Conservation (phyloP, 2,329 filamentous ascomycete genomes). For the Fusarium compactum region DNA sequence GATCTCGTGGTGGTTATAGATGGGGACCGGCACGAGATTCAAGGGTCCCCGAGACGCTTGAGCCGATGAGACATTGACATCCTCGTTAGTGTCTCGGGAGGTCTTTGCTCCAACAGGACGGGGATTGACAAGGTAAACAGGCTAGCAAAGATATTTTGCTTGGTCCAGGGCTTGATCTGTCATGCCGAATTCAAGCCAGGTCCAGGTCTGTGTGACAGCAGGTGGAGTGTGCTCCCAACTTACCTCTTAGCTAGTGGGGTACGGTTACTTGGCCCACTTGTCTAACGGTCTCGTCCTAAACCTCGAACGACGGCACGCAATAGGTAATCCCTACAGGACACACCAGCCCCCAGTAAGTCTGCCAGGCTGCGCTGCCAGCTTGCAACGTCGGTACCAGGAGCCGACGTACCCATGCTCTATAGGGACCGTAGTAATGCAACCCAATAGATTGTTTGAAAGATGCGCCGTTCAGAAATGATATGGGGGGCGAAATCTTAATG, state of each 20-base stretch:
- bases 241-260: constrained; percentile 25
- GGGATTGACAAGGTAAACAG: constrained; percentile 32
- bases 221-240: constrained; percentile 26
- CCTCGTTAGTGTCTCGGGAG: constrained; percentile 39
- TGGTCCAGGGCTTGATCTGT: constrained; percentile 38
- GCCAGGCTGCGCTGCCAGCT: constrained; percentile 17
- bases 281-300: constrained; percentile 30
- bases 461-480: neutral
- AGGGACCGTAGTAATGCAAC: neutral
- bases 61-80: constrained; percentile 36
- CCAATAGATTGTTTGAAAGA: neutral
- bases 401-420: constrained; percentile 36
- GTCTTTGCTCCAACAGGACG: constrained; percentile 36
- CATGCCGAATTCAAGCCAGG: constrained; percentile 39
- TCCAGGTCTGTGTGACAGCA: constrained; percentile 39
- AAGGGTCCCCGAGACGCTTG: constrained; percentile 28
- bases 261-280: constrained; percentile 25
- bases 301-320: constrained; percentile 39
- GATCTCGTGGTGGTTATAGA: constrained; percentile 34
- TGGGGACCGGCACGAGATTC: constrained; percentile 19
- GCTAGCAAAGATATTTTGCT: constrained; percentile 36
- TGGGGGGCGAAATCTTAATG: constrained; percentile 13
- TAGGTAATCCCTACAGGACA: neutral
- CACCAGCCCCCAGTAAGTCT: constrained; percentile 3
- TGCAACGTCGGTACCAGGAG: constrained; percentile 40